phyloP scores from a whole-genome alignment of 495 filamentous ascomycete species.

The Xylaria palmicola region DNA sequence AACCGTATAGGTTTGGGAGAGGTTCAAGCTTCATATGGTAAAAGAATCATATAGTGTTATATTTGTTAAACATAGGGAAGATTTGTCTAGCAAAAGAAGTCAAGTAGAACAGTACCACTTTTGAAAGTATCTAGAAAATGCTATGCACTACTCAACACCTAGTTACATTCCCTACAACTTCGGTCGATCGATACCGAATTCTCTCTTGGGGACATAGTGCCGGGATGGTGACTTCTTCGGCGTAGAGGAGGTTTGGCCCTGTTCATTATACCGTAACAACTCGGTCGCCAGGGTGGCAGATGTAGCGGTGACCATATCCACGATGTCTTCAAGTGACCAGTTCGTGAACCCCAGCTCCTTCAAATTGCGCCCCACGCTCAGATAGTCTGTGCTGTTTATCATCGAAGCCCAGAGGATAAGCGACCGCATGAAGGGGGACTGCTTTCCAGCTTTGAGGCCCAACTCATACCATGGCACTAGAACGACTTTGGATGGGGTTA shows the following conservation, averaged over 20 bases:
- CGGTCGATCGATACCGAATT: not conserved
- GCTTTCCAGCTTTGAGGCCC: conserved; percentile 8
- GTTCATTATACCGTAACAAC: not conserved
- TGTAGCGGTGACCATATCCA: not conserved
- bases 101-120: too few species aligned
- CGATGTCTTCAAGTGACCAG: not conserved
- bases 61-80: too few species aligned
- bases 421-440: conserved; percentile 5
- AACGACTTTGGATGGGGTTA: too few species aligned
- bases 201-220: not conserved
- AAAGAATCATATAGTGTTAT: too few species aligned
- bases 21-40: too few species aligned
- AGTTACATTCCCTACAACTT: not conserved
- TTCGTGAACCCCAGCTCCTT: not conserved
- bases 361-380: not conserved
- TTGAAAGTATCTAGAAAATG: too few species aligned
- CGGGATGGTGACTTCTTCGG: not conserved
- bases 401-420: conserved; percentile 11
- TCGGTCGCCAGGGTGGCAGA: not conserved
- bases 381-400: conserved; percentile 8
- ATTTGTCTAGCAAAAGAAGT: too few species aligned
- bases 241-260: not conserved
- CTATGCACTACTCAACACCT: not conserved
- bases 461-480: conserved; percentile 14
- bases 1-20: too few species aligned